These are phyloP conservation scores for Ceratobasidium sp. DNA, from an alignment of 1,284 basidiomycete species.

Conservation along the genomic window DNA sequence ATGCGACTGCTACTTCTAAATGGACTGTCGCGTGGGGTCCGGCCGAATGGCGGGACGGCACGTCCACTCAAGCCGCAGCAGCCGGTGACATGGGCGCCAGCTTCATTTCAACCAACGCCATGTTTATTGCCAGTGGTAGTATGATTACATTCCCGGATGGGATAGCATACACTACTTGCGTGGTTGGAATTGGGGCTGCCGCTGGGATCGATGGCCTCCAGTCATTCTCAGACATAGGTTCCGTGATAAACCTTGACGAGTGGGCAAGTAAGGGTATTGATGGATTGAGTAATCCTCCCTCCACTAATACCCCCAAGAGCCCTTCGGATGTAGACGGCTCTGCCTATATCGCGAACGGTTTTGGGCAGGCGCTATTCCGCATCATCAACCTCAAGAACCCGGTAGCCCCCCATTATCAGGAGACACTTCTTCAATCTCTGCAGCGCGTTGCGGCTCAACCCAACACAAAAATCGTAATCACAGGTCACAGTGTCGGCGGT, in stretches of 20 bases:
- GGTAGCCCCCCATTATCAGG: background rate
- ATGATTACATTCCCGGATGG: background rate
- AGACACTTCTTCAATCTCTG: background rate
- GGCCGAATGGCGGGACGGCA: no score
- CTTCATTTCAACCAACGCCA: no score
- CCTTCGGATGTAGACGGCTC: background rate
- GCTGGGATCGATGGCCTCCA: background rate
- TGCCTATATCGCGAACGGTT: constrained; percentile 8
- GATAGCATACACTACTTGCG: background rate
- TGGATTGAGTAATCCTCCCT: background rate
- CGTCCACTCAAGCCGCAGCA: no score
- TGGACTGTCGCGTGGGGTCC: no score
- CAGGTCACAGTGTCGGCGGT: constrained; percentile 7
- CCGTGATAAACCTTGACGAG: background rate
- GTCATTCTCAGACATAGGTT: background rate
- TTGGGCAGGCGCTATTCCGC: background rate
- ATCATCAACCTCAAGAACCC: background rate
- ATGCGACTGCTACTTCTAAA: no score
- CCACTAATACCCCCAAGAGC: background rate
- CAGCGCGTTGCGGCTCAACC: background rate
- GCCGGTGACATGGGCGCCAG: no score
- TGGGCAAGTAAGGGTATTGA: background rate
- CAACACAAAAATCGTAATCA: constrained; percentile 5
- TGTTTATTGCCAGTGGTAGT: background rate
- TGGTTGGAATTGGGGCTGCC: background rate